A percentile compares a stretch with the other conserved stretches of the same genome.
phyloP scores from a whole-genome alignment of 495 filamentous ascomycete genomes.

The Neurospora pannonica region DNA sequence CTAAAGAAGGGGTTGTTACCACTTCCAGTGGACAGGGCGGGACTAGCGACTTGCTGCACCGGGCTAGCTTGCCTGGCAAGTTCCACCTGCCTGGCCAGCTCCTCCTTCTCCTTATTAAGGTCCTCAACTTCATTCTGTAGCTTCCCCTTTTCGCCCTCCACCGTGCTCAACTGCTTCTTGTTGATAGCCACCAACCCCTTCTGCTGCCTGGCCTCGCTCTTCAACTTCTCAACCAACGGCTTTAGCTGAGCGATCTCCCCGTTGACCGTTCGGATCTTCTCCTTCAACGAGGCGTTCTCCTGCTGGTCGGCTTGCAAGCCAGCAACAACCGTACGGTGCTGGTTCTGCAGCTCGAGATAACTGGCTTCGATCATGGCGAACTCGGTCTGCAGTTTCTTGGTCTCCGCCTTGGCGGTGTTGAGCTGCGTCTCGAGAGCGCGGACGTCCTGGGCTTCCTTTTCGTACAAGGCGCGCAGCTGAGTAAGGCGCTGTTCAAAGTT shows the following conservation, averaged over 20 bases:
- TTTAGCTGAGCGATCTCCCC: constrained; percentile 71
- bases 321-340: constrained; percentile 65
- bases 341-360: constrained; percentile 74
- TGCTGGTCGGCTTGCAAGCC: constrained; percentile 78
- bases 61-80: constrained; percentile 24
- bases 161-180: constrained; percentile 89
- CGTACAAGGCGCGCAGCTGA: constrained; percentile 77
- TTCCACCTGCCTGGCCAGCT: constrained; percentile 37
- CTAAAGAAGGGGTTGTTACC: constrained; percentile 88
- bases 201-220: constrained; percentile 82
- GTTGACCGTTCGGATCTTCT: constrained; percentile 75
- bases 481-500: constrained; percentile 82
- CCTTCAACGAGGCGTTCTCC: constrained; percentile 78
- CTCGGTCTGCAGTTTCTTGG: constrained; percentile 71
- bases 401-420: constrained; percentile 62
- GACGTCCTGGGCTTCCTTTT: constrained; percentile 82
- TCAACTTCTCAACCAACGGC: constrained; percentile 82
- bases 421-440: constrained; percentile 78
- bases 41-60: constrained; percentile 44
- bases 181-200: constrained; percentile 94
- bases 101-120: constrained; percentile 53
- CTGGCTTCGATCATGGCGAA: constrained; percentile 71
- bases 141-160: constrained; percentile 79
- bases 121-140: constrained; percentile 67
- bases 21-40: constrained; percentile 63